phyloP scores from a whole-genome alignment of 768 basidiomycete species.

The Macrocybe gigantea region DNA sequence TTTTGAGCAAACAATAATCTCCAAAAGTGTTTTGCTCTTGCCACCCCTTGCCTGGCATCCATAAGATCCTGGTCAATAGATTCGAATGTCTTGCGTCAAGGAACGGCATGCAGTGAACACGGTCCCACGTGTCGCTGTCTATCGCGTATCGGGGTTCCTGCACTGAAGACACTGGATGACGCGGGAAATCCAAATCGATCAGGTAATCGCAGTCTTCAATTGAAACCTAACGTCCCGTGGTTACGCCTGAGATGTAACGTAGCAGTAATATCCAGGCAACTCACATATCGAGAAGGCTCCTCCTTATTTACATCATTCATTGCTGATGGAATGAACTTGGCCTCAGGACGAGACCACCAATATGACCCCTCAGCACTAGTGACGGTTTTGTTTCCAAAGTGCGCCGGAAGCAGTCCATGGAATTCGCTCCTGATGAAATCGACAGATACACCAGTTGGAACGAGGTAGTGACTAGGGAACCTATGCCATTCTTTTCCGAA shows the following conservation, averaged over 20 bases:
- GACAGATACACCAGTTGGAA: slow-evolving; percentile 79
- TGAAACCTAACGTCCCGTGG: slow-evolving; percentile 44
- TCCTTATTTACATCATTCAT: slow-evolving; percentile 90
- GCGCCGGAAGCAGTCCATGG: slow-evolving; percentile 80
- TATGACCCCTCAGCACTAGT: slow-evolving; percentile 10
- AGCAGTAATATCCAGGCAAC: slow-evolving; percentile 9
- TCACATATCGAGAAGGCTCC: slow-evolving; percentile 71
- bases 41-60: slow-evolving; percentile 72
- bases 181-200: slow-evolving; percentile 84
- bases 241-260: slow-evolving; percentile 2
- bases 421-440: slow-evolving; percentile 92
- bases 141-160: slow-evolving; percentile 79
- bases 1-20: slow-evolving; percentile 85
- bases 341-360: slow-evolving; percentile 59
- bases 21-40: slow-evolving; percentile 71
- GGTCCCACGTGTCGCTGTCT: slow-evolving; percentile 70
- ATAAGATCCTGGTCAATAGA: slow-evolving; percentile 69
- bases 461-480: slow-evolving; percentile 85
- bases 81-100: slow-evolving; percentile 76
- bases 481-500: slow-evolving; percentile 95
- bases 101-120: slow-evolving; percentile 75
- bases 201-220: slow-evolving; percentile 80
- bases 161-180: slow-evolving; percentile 44
- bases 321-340: slow-evolving; percentile 50
- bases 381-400: slow-evolving; percentile 50